Evolutionary conservation across 2,329 filamentous ascomycete species (phyloP), one percentile per base, ranked within the genome.

Genomic region (Xylariaceae sp.): DNA sequence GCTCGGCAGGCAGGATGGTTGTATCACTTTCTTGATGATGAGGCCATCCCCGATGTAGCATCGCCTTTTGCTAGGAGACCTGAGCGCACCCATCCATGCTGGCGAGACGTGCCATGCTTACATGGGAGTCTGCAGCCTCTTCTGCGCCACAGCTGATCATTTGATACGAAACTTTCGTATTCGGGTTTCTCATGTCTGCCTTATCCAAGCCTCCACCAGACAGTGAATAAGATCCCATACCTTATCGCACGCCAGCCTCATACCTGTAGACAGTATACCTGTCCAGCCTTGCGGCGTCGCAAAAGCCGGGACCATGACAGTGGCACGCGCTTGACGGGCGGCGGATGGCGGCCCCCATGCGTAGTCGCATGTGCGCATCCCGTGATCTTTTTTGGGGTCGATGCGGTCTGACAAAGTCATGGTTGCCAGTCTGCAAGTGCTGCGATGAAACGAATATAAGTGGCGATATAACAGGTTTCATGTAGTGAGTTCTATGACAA

Each of bases 371-470:
- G 43, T 6, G 38, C 26, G 35, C 43, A 47, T 17, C 43, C 44
- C 11, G 52, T 51, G 41, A 60, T 47, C 37, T 65, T 63, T 54
- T 47, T 44, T 2, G n/a, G 52, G 44, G 48, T 71, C 61, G 41
- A 71, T 64, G 49, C 69, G 72, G 45, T 70, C 60, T 2, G 64
- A 68, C 55, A 72, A 72, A 45, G 57, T 61, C 15, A 72, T 53
- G 16, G 71, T 57, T 22, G 62, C 59, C 48, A 71, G 68, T n/a
- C 72, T 49, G 42, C 71, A 64, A 2, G 65, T 66, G 13, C 51
- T 57, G 57, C 69, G 2, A 65, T 65, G 33, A 57, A 56, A 33
- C 49, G n/a, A n/a, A n/a, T n/a, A n/a, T n/a, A n/a, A n/a, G n/a
- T n/a, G n/a, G n/a, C n/a, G n/a, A n/a, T n/a, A n/a, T n/a, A n/a